Percentiles rank a stretch among this genome's conserved stretches.
Evolutionary conservation across 2,329 filamentous ascomycete genomes (phyloP).

Genomic region (Byssochlamys sp.): DNA sequence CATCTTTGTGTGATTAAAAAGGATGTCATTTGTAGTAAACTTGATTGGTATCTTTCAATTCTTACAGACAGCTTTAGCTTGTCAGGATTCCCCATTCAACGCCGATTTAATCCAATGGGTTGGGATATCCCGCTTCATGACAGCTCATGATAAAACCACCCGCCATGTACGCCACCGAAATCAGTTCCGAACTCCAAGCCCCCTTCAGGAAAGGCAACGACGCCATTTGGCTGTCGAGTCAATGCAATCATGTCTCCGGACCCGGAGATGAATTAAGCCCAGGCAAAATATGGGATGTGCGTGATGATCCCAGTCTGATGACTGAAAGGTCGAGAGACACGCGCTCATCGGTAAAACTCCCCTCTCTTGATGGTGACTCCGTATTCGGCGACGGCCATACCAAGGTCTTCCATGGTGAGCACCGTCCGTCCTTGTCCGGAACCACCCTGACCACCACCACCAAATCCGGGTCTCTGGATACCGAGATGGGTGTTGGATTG

Average conservation of each 20-base stretch:
- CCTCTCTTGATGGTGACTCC: slow-evolving; percentile 94
- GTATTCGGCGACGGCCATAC: slow-evolving; percentile 96
- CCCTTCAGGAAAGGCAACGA: not conserved
- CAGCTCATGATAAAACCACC: not conserved
- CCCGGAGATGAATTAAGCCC: not conserved
- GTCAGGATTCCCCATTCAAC: not conserved
- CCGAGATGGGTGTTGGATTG: slow-evolving; percentile 51
- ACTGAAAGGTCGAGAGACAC: not conserved
- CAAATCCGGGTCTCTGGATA: slow-evolving; percentile 68
- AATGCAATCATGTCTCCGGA: not conserved
- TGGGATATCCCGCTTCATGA: not conserved
- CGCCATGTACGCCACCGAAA: not conserved
- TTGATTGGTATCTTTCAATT: not conserved
- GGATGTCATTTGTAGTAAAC: not conserved
- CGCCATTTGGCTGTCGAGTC: not conserved
- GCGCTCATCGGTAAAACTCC: slow-evolving; percentile 75
- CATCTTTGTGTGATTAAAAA: not conserved
- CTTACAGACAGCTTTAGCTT: not conserved
- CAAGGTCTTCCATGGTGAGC: slow-evolving; percentile 94
- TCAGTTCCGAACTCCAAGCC: not conserved
- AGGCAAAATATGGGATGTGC: not conserved
- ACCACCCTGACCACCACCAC: slow-evolving; percentile 79
- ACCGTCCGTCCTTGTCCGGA: slow-evolving; percentile 79
- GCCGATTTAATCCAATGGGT: not conserved
- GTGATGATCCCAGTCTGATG: not conserved